Conservation (phyloP, 208 protist genomes). For the Phytomonas sp. region DNA sequence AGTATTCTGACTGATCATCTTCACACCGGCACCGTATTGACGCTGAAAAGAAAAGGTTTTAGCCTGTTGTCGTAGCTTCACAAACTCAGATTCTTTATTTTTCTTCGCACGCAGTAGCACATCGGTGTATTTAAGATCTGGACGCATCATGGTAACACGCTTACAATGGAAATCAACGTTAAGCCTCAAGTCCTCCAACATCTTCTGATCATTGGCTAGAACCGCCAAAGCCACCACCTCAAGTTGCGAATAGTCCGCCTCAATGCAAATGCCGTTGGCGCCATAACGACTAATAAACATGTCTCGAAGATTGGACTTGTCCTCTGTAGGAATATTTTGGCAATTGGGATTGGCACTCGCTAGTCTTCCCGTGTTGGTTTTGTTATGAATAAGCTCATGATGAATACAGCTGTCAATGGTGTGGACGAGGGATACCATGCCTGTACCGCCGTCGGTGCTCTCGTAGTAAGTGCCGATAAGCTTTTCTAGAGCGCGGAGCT, state of each 20-base stretch:
- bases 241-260: slow-evolving; percentile 90
- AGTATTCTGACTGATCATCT: slow-evolving; percentile 89
- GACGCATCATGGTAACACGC: slow-evolving; percentile 90
- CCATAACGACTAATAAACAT: slow-evolving; percentile 89
- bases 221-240: slow-evolving; percentile 88
- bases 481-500: slow-evolving; percentile 84
- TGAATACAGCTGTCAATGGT: slow-evolving; percentile 86
- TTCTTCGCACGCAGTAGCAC: slow-evolving; percentile 84
- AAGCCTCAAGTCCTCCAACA: slow-evolving; percentile 85
- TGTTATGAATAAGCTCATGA: slow-evolving; percentile 91
- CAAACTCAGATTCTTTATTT: slow-evolving; percentile 90
- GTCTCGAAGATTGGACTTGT: slow-evolving; percentile 80
- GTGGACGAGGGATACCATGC: slow-evolving; percentile 90
- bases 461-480: slow-evolving; percentile 90
- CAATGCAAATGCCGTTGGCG: slow-evolving; percentile 85
- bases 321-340: slow-evolving; percentile 91
- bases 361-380: slow-evolving; percentile 84
- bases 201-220: slow-evolving; percentile 83
- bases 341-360: slow-evolving; percentile 88
- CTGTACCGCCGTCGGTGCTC: slow-evolving; percentile 80
- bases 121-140: slow-evolving; percentile 87
- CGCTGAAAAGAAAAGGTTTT: slow-evolving; percentile 93
- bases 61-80: slow-evolving; percentile 87
- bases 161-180: slow-evolving; percentile 92
- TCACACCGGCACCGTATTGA: slow-evolving; percentile 89